Evolutionary conservation across 306 rosid species (phyloP).

Genomic region (Fagus sylvatica): DNA sequence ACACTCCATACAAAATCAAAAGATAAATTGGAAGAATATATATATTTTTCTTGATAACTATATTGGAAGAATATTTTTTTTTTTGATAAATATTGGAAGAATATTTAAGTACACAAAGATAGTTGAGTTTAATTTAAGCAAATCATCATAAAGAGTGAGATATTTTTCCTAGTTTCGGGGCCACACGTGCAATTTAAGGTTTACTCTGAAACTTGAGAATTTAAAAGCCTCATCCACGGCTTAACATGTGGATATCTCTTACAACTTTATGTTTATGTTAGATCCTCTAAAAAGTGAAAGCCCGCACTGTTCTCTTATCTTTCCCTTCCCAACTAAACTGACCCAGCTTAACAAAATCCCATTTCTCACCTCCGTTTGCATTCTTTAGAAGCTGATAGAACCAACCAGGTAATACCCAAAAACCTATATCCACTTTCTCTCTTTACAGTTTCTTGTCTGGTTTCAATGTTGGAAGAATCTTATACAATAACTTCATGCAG

Average conservation of each 20-base stretch:
- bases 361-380: neutral
- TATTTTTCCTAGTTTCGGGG: too few relatives aligned
- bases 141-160: too few relatives aligned
- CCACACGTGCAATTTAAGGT: too few relatives aligned
- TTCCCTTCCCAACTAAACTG: neutral
- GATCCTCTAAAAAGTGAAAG: neutral
- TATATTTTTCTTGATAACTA: too few relatives aligned
- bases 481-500: conserved; percentile 22
- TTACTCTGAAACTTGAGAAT: neutral
- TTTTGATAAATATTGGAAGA: too few relatives aligned
- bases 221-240: neutral
- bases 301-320: conserved; percentile 6
- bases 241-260: neutral
- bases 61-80: too few relatives aligned
- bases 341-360: neutral
- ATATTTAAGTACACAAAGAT: too few relatives aligned
- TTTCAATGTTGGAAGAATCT: neutral
- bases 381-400: conserved; percentile 4
- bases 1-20: too few relatives aligned
- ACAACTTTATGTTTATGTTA: too few relatives aligned
- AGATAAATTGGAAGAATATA: too few relatives aligned
- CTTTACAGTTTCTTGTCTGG: neutral
- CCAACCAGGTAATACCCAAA: conserved; percentile 31
- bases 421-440: conserved; percentile 11
- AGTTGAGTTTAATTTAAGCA: too few relatives aligned